Conservation (phyloP, 306 rosid genomes). For the Delonix regia region DNA sequence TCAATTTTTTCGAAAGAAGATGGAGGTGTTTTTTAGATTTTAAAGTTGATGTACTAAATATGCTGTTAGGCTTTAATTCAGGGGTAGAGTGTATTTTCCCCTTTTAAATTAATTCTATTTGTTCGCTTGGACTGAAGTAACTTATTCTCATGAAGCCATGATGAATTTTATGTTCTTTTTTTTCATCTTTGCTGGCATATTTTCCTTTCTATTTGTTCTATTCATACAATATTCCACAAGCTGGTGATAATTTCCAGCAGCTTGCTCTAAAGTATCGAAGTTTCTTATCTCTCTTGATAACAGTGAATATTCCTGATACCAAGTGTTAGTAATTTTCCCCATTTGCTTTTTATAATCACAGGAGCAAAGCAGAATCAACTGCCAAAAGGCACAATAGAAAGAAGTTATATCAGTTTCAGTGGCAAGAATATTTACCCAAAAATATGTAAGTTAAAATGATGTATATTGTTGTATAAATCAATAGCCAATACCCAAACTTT, state of each 20-base stretch:
- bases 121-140: not conserved
- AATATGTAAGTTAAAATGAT: conserved; percentile 12
- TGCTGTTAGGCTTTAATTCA: not conserved
- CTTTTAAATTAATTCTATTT: not conserved
- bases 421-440: not conserved
- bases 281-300: not conserved
- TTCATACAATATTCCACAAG: not conserved
- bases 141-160: not conserved
- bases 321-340: not conserved
- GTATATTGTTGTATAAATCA: not conserved
- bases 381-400: not conserved
- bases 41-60: not conserved
- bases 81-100: not conserved
- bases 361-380: not conserved
- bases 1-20: not conserved
- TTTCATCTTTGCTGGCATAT: not conserved
- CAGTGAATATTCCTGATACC: not conserved
- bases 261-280: not conserved
- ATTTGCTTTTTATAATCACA: not conserved
- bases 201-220: not conserved
- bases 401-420: not conserved
- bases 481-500: not conserved
- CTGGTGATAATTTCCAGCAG: not conserved
- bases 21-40: too few species aligned
- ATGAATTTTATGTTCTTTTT: not conserved